Evolutionary conservation across 768 basidiomycete species (phyloP), one percentile per base, ranked within the genome.

Genomic region (Tylopilus sp.): DNA sequence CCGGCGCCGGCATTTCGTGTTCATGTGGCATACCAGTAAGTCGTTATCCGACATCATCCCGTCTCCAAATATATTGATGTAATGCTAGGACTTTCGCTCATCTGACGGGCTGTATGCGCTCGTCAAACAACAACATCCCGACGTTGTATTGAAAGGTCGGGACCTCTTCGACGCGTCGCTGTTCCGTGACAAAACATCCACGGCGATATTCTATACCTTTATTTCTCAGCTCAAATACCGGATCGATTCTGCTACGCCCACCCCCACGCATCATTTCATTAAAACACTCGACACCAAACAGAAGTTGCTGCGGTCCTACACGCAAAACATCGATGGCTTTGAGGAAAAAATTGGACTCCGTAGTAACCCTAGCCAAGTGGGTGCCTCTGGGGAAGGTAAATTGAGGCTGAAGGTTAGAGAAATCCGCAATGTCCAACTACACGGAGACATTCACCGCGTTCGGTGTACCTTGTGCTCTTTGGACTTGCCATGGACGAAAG

Each of bases 1-100:
- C n/a, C n/a, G n/a, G n/a, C n/a, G 95, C 95, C 4, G 95, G 95
- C 46, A 95, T 98, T 55, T 95, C 93, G 21, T 98, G 94, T 71
- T 92, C 91, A 21, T 91, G 86, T 65, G 95, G 95, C 49, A 97
- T 99, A 65, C 95, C 95, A 10, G 95, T 98, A 63, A 58, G 91
- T 76, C 41, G 25, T 51, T 46, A 13, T 44, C 50, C 11, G 22
- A 2, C 20, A 21, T 35, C 45, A 20, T 45, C n/a, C 17, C 18
- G 23, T 2, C 21, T 17, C 55, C 40, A 30, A 31, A 44, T 31
- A 44, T 40, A 30, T 62, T 44, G 62, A 55, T 48, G 28, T 46
- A 48, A 4, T 22, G 18, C 33, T 51, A 98, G 95, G 95, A 99
- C 72, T 98, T 99, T 60, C 91, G 95, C 44, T 97, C 94, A 1